phyloP scores from a whole-genome alignment of 805 yeast species.

The Lachancea fermentati region DNA sequence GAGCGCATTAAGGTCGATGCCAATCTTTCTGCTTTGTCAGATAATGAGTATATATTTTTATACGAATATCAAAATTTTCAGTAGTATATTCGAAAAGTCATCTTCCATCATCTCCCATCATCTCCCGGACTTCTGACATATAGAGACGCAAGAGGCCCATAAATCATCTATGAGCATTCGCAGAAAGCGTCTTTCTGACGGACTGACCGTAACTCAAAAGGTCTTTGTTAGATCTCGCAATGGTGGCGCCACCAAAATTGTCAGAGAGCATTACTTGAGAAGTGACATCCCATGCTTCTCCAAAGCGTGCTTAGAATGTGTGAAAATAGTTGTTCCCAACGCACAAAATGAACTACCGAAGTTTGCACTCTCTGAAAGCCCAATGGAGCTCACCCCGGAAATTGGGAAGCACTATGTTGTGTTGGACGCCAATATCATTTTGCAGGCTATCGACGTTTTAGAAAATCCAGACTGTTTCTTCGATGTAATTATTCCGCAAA shows the following conservation, averaged over 20 bases:
- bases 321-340: constrained; percentile 45
- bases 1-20: too few species aligned
- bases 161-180: constrained; percentile 2
- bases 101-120: neutral
- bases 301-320: constrained; percentile 58
- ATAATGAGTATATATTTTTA: too few species aligned
- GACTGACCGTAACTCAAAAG: constrained; percentile 70
- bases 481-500: constrained; percentile 93
- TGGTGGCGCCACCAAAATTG: constrained; percentile 86
- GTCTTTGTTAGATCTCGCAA: constrained; percentile 87
- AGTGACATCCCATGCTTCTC: constrained; percentile 91
- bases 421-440: constrained; percentile 80
- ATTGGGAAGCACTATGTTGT: constrained; percentile 76
- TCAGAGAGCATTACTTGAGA: constrained; percentile 89
- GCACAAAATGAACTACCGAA: constrained; percentile 62
- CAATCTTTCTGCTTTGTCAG: too few species aligned
- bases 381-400: constrained; percentile 39
- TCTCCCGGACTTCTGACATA: neutral
- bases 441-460: constrained; percentile 83
- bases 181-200: constrained; percentile 45
- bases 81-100: neutral
- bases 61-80: neutral
- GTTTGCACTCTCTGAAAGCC: constrained; percentile 59
- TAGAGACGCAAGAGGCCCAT: neutral
- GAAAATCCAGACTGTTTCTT: constrained; percentile 72